Conservation (phyloP, 2,329 filamentous ascomycete genomes). For the Fusarium agapanthi region DNA sequence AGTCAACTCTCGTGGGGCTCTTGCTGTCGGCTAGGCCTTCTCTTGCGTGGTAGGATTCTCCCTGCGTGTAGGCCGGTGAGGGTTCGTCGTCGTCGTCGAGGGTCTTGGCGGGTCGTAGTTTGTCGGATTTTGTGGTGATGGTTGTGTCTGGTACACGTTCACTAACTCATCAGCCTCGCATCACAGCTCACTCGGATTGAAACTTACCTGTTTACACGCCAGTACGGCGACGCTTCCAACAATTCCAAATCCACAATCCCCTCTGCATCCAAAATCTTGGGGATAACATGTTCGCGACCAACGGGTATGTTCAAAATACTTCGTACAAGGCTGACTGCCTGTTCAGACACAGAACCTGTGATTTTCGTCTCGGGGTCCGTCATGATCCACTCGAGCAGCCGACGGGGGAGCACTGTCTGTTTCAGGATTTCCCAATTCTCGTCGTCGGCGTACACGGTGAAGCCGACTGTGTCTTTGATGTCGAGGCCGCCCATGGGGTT, state of each 20-base stretch:
- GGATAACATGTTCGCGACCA: conserved; percentile 20
- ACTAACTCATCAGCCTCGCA: conserved; percentile 10
- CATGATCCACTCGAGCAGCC: conserved; percentile 40
- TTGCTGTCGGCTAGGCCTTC: conserved; percentile 8
- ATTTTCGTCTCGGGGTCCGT: conserved; percentile 21
- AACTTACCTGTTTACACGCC: conserved; percentile 30
- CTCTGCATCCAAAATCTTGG: conserved; percentile 26
- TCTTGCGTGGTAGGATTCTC: conserved; percentile 10
- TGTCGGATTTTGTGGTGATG: conserved; percentile 12
- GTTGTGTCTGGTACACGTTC: conserved; percentile 27
- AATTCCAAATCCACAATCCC: conserved; percentile 29
- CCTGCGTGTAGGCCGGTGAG: conserved; percentile 11
- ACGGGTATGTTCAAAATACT: conserved; percentile 25
- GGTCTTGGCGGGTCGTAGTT: conserved; percentile 18
- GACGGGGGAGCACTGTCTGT: conserved; percentile 27
- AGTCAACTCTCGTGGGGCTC: background rate
- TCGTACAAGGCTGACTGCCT: conserved; percentile 25
- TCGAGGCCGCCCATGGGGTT: conserved; percentile 30
- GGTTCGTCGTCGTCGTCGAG: conserved; percentile 21
- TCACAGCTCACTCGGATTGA: accelerated
- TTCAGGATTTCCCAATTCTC: conserved; percentile 33
- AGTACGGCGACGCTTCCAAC: conserved; percentile 25
- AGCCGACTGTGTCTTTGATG: conserved; percentile 26
- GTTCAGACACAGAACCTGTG: conserved; percentile 13
- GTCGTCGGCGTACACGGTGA: conserved; percentile 32